Evolutionary conservation across 2,329 filamentous ascomycete genomes (phyloP).

Genomic region (Neonectria neomacrospora): DNA sequence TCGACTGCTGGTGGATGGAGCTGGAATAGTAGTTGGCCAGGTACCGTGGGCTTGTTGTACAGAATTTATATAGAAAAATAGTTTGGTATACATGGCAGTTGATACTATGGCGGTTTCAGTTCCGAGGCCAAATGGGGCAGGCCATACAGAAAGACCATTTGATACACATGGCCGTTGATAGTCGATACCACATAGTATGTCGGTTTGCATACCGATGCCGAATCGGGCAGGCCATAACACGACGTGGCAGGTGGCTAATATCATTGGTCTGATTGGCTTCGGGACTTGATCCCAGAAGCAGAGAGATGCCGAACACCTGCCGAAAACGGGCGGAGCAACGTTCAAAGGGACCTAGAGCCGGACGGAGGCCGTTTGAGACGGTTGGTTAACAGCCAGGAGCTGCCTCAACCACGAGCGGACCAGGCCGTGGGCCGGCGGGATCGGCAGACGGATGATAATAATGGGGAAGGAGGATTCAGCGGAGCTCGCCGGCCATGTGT

Average conservation of each 20-base stretch:
- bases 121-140: slow-evolving; percentile 23
- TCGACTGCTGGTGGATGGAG: neutral
- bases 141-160: neutral
- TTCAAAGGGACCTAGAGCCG: slow-evolving; percentile 13
- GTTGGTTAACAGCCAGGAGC: slow-evolving; percentile 1
- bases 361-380: slow-evolving; percentile 20
- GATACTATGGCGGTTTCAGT: slow-evolving; percentile 14
- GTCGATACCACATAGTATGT: neutral
- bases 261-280: slow-evolving; percentile 27
- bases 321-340: slow-evolving; percentile 31
- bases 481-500: slow-evolving; percentile 30
- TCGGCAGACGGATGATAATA: slow-evolving; percentile 28
- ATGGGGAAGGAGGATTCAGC: slow-evolving; percentile 26
- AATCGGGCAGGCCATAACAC: slow-evolving; percentile 16
- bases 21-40: neutral
- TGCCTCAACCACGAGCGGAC: neutral
- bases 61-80: neutral
- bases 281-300: neutral
- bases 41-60: neutral
- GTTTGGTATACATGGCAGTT: neutral
- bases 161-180: neutral
- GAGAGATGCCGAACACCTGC: slow-evolving; percentile 32
- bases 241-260: slow-evolving; percentile 29
- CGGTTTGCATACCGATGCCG: slow-evolving; percentile 23
- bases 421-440: slow-evolving; percentile 14